Evolutionary conservation across 2,329 filamentous ascomycete genomes (phyloP).

Genomic region (Penicillium olsonii): DNA sequence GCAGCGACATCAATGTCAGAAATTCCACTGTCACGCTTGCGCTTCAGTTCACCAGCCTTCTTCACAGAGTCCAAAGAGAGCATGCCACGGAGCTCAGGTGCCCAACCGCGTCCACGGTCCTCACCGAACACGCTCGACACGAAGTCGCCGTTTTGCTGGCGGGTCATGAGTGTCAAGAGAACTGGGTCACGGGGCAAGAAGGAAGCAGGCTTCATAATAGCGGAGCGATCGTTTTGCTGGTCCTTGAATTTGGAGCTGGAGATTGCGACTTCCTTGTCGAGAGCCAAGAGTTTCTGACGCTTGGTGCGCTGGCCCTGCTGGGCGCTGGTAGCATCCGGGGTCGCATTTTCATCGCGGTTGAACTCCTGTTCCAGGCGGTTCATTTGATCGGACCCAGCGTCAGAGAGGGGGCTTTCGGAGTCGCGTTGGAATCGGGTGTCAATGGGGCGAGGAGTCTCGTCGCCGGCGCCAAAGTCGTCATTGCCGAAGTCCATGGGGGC

Average conservation of each 20-base stretch:
- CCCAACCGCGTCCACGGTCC: conserved; percentile 76
- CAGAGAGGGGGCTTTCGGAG: conserved; percentile 69
- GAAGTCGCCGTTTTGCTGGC: conserved; percentile 89
- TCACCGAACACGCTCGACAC: conserved; percentile 84
- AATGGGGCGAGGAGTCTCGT: conserved; percentile 53
- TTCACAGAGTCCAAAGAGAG: conserved; percentile 82
- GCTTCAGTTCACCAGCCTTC: conserved; percentile 78
- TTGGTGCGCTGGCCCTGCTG: conserved; percentile 73
- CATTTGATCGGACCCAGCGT: conserved; percentile 66
- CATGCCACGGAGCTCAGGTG: conserved; percentile 88
- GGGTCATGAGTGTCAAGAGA: conserved; percentile 81
- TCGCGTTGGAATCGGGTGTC: conserved; percentile 58
- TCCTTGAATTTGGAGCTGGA: conserved; percentile 77
- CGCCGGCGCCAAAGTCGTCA: conserved; percentile 61
- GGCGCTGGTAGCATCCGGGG: conserved; percentile 54
- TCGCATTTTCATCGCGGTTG: conserved; percentile 18
- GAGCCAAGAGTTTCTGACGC: conserved; percentile 77
- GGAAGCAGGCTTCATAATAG: conserved; percentile 77
- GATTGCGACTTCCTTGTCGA: conserved; percentile 80
- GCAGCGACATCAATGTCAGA: conserved; percentile 74
- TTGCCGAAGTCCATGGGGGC: conserved; percentile 55
- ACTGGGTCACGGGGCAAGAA: conserved; percentile 88
- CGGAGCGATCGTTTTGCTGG: conserved; percentile 81
- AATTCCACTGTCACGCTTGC: conserved; percentile 87
- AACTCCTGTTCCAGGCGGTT: conserved; percentile 54